Percentiles rank a stretch among this genome's conserved stretches.
Evolutionary conservation across 805 yeast species (phyloP).

Genomic region (Suhomyces kilbournensis): DNA sequence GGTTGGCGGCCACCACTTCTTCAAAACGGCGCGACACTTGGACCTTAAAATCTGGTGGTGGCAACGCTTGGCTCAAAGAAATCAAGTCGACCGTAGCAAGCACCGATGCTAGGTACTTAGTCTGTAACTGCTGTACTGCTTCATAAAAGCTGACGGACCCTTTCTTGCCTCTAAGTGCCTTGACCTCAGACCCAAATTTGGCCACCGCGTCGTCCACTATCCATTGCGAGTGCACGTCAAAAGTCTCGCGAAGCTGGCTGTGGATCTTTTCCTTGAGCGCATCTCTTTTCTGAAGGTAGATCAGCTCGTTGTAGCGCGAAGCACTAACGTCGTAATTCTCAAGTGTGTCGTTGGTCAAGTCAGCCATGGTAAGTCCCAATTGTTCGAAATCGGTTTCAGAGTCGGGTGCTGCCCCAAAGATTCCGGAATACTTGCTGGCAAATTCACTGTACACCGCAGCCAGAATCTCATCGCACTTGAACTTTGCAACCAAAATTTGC

Average conservation of each 20-base stretch:
- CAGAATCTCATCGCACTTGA: constrained; percentile 89
- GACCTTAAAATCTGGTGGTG: constrained; percentile 7
- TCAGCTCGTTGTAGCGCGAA: constrained; percentile 64
- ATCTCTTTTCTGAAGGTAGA: constrained; percentile 61
- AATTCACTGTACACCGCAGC: constrained; percentile 33
- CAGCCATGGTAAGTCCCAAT: constrained; percentile 43
- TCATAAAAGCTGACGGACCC: not conserved
- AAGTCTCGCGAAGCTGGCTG: constrained; percentile 33
- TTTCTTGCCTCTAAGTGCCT: constrained; percentile 10
- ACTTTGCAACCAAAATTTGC: constrained; percentile 89
- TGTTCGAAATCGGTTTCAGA: constrained; percentile 40
- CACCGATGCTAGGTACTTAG: not conserved
- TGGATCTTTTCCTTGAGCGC: constrained; percentile 50
- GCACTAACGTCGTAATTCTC: constrained; percentile 66
- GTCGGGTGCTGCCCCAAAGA: constrained; percentile 10
- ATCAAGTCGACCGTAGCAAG: constrained; percentile 9
- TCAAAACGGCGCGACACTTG: constrained; percentile 38
- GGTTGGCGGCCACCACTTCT: constrained; percentile 37
- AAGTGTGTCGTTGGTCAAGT: constrained; percentile 47
- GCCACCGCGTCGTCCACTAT: constrained; percentile 13
- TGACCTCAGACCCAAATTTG: constrained; percentile 9
- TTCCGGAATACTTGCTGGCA: constrained; percentile 15
- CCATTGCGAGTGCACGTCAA: constrained; percentile 26
- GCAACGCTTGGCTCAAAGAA: constrained; percentile 14
- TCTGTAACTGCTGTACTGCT: not conserved